These are phyloP conservation scores for Talaromyces borbonicus DNA, from an alignment of 495 filamentous ascomycete species.

Conservation along the genomic window DNA sequence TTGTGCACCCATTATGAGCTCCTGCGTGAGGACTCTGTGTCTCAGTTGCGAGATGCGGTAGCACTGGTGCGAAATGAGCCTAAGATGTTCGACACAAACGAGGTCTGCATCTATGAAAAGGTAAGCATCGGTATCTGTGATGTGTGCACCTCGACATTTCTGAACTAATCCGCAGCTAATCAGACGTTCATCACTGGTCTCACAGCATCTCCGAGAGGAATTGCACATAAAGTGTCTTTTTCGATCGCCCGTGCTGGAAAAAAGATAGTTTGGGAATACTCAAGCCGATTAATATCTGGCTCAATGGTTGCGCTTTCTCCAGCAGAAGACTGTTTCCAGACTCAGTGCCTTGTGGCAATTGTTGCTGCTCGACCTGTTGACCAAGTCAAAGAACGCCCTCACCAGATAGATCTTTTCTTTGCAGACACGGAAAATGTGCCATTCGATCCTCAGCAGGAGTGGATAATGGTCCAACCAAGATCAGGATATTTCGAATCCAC, in stretches of 20 bases:
- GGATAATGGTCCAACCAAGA: slow-evolving; percentile 69
- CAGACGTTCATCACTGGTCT: slow-evolving; percentile 60
- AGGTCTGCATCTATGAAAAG: slow-evolving; percentile 63
- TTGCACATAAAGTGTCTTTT: slow-evolving; percentile 61
- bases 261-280: slow-evolving; percentile 67
- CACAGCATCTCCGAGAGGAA: slow-evolving; percentile 50
- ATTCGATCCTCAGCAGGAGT: slow-evolving; percentile 60
- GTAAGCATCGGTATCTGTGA: slow-evolving; percentile 25
- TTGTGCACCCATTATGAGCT: slow-evolving; percentile 55
- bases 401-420: slow-evolving; percentile 70
- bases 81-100: slow-evolving; percentile 40
- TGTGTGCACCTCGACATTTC: slow-evolving; percentile 1
- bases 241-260: slow-evolving; percentile 56
- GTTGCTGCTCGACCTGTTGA: slow-evolving; percentile 61
- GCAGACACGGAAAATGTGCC: slow-evolving; percentile 46
- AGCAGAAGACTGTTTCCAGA: slow-evolving; percentile 51
- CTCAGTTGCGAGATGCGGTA: slow-evolving; percentile 51
- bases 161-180: not conserved
- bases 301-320: slow-evolving; percentile 63
- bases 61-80: slow-evolving; percentile 33
- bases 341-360: slow-evolving; percentile 57
- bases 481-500: slow-evolving; percentile 64
- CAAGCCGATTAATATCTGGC: slow-evolving; percentile 60
- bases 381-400: slow-evolving; percentile 52
- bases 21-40: slow-evolving; percentile 53